Evolutionary conservation across 148 eudicot genomes (phyloP), one percentile per base, ranked within the genome.

Genomic region (Nepenthes gracilis): DNA sequence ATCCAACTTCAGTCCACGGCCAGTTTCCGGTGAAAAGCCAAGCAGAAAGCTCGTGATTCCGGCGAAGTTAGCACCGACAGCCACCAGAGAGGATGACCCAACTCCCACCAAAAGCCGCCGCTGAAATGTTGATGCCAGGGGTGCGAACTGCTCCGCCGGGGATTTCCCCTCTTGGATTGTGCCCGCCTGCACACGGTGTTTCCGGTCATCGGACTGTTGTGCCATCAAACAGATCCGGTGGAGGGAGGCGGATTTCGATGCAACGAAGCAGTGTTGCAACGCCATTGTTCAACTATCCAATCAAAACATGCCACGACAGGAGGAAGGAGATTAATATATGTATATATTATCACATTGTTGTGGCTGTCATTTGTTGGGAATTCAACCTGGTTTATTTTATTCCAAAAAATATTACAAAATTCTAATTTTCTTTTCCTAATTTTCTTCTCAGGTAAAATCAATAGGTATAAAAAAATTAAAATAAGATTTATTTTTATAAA

Each of bases 31-130:
- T 32, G 84, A 81, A 51, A 81, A 67, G 9, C 99, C 86, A 0
- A 93, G 84, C 9, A 86, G 75, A 61, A 81, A 84, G 65, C 99
- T 89, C 2, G 99, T 86, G 47, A 89, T 72, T 36, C 97, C 95
- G 2, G 74, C 74, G 36, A 93, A 89, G 69, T 89, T 86, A 45
- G 95, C 99, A 5, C 99, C 99, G 43, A 83, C 50, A 13, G 97
- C 95, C 9, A 89, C 82, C 23, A 78, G 23, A 62, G 97, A 82
- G 63, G 96, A 87, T 12, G 97, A 64, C 58, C 92, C 87, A 57
- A 86, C 34, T n/a, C 99, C 96, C 1, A 81, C 64, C 6, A 88
- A 54, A 36, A 93, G 70, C 47, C 99, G 75, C 14, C 96, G 79
- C 55, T 75, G 69, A 59, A 88, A 88, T 34, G 64, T 55, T 12